These are phyloP conservation scores for Nakaseomyces delphensis DNA, from an alignment of 1,139 yeast species.

Conservation along the genomic window DNA sequence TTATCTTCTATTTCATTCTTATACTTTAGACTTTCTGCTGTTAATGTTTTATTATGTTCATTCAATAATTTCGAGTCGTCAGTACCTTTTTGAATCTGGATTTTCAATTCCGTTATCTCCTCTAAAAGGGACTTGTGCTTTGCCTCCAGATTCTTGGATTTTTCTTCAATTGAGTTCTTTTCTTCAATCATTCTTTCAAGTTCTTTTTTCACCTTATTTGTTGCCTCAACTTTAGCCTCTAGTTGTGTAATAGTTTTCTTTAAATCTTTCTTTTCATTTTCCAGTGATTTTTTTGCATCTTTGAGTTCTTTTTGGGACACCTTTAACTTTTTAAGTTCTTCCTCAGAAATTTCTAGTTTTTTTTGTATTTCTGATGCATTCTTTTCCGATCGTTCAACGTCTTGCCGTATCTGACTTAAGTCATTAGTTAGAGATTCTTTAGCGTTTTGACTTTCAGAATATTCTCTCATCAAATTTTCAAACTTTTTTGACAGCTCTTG, in stretches of 20 bases:
- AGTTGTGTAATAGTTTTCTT: conserved; percentile 7
- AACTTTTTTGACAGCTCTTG: background rate
- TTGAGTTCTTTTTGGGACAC: background rate
- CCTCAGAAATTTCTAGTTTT: background rate
- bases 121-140: background rate
- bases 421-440: background rate
- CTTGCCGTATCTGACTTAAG: background rate
- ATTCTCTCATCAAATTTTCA: background rate
- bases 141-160: background rate
- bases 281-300: background rate
- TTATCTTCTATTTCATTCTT: background rate
- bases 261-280: conserved; percentile 3
- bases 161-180: background rate
- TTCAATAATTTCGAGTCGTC: background rate
- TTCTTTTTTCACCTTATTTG: conserved; percentile 11
- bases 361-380: background rate
- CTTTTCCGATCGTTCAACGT: background rate
- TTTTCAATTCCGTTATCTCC: background rate
- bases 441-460: background rate
- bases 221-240: conserved; percentile 8
- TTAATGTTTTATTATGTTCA: background rate
- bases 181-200: background rate
- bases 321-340: conserved; percentile 3
- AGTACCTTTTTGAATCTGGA: background rate
- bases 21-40: background rate